Conservation (phyloP, 257 asterid genomes). For the Petrea volubilis region DNA sequence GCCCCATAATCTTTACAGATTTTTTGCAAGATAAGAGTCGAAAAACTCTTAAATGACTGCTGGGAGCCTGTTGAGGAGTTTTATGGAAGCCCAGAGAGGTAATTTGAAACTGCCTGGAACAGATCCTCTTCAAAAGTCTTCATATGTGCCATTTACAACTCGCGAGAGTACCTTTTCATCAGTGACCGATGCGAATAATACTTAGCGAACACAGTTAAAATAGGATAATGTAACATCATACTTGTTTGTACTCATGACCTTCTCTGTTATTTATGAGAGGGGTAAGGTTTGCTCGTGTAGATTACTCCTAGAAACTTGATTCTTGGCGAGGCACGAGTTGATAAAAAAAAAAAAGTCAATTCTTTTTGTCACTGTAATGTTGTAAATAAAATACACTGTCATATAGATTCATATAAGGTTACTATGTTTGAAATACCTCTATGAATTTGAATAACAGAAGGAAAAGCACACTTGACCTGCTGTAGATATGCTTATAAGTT, state of each 20-base stretch:
- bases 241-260: not conserved
- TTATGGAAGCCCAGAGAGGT: not conserved
- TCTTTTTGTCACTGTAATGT: slow-evolving; percentile 10
- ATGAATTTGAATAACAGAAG: too few relatives aligned
- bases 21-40: not conserved
- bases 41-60: not conserved
- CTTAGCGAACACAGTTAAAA: not conserved
- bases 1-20: not conserved
- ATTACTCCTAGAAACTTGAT: not conserved
- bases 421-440: too few relatives aligned
- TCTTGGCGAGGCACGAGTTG: not conserved
- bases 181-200: slow-evolving; percentile 14
- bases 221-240: not conserved
- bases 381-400: slow-evolving; percentile 16
- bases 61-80: slow-evolving; percentile 7
- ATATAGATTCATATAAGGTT: not conserved
- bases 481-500: too few relatives aligned
- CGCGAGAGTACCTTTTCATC: slow-evolving; percentile 10
- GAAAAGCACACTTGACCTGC: too few relatives aligned
- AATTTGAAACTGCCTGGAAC: not conserved
- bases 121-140: not conserved
- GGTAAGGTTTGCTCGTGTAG: not conserved
- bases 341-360: not conserved
- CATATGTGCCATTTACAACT: too few relatives aligned
- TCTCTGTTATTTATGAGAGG: not conserved